phyloP scores from a whole-genome alignment of 176 grass and related monocot genomes.

The Aegilops tauschii region DNA sequence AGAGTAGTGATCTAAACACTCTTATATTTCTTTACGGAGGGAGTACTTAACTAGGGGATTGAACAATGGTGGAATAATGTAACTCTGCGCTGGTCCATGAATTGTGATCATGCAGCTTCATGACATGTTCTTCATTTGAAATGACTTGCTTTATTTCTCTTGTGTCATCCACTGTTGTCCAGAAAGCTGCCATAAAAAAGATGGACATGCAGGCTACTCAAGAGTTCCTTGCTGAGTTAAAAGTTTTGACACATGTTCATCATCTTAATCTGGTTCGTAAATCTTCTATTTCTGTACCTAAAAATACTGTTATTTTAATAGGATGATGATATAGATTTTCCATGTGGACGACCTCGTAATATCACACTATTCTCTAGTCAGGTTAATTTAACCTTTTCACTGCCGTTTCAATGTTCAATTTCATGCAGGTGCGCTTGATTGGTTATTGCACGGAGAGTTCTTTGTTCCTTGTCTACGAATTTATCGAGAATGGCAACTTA shows the following conservation, averaged over 20 bases:
- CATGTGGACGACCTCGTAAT: background rate
- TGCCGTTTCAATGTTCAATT: constrained; percentile 23
- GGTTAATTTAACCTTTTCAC: background rate
- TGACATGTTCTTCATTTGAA: constrained; percentile 21
- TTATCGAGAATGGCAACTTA: constrained; percentile 89
- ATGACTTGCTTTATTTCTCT: constrained; percentile 13
- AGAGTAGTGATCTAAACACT: too few species aligned
- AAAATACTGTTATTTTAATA: background rate
- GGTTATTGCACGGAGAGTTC: constrained; percentile 86
- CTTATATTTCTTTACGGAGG: too few species aligned
- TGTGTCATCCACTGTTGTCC: constrained; percentile 36
- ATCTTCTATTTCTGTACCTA: background rate
- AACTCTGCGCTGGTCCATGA: background rate
- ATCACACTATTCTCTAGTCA: background rate
- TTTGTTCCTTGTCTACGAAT: constrained; percentile 95
- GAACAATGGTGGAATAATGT: background rate
- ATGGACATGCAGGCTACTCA: constrained; percentile 88
- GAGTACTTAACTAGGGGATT: background rate
- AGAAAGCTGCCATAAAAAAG: constrained; percentile 98
- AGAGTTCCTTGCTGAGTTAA: constrained; percentile 96
- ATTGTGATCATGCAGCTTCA: constrained; percentile 12
- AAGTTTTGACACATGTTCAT: constrained; percentile 98
- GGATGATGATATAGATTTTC: background rate
- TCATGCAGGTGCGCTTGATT: constrained; percentile 76
- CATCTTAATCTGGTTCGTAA: constrained; percentile 91